Conservation (phyloP, 257 asterid genomes). For the Solanum corneliomulleri region DNA sequence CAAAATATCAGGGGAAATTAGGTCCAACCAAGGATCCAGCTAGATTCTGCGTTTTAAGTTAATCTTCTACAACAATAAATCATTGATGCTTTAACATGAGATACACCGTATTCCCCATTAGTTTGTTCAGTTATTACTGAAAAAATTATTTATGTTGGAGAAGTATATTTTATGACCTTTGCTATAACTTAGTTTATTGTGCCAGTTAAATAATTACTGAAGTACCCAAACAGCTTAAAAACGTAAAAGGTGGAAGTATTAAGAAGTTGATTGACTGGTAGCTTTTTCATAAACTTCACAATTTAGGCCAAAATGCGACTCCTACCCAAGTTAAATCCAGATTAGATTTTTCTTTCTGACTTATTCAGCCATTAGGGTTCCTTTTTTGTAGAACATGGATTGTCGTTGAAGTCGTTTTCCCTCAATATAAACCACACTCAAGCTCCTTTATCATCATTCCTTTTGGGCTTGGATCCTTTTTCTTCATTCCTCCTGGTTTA, state of each 20-base stretch:
- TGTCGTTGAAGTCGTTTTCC: background rate
- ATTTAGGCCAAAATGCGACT: background rate
- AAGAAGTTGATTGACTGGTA: background rate
- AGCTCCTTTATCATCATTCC: background rate
- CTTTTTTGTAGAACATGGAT: background rate
- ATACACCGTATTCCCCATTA: background rate
- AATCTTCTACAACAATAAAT: background rate
- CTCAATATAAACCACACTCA: background rate
- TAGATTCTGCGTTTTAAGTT: background rate
- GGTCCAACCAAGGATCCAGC: background rate
- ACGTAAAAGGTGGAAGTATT: background rate
- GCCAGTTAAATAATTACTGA: background rate
- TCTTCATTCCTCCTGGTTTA: background rate
- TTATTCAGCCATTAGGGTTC: background rate
- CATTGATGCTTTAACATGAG: background rate
- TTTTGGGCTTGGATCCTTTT: background rate
- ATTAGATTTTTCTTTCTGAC: background rate
- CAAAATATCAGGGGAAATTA: background rate
- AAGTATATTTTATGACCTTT: background rate
- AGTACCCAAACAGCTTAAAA: background rate
- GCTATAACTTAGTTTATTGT: background rate
- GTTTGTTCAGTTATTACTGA: background rate
- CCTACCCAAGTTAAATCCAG: background rate
- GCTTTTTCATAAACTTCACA: background rate
- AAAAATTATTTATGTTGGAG: background rate